Evolutionary conservation across 2,329 filamentous ascomycete genomes (phyloP).

Genomic region (Talaromyces sp.): DNA sequence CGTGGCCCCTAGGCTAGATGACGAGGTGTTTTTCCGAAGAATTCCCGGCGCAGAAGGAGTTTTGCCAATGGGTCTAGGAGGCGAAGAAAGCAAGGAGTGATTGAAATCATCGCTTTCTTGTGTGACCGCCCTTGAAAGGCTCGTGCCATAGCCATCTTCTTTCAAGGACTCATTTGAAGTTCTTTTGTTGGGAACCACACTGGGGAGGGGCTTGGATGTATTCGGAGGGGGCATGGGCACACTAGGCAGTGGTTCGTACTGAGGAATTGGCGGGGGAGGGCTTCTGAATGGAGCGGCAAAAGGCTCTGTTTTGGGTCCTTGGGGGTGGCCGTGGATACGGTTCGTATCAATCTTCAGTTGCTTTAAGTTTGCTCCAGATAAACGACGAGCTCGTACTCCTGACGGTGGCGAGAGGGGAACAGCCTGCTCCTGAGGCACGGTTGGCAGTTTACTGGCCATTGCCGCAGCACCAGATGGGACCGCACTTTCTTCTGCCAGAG

Average conservation of each 20-base stretch:
- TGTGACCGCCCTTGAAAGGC: conserved; percentile 39
- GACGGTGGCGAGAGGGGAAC: conserved; percentile 19
- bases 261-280: conserved; percentile 23
- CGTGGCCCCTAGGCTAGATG: conserved; percentile 64
- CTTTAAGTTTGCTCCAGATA: conserved; percentile 74
- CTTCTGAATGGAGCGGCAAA: conserved; percentile 19
- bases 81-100: conserved; percentile 27
- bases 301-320: conserved; percentile 21
- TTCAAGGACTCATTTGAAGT: conserved; percentile 29
- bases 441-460: conserved; percentile 27
- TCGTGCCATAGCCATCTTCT: conserved; percentile 36
- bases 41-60: conserved; percentile 34
- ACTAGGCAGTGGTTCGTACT: conserved; percentile 21
- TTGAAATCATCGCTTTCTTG: conserved; percentile 37
- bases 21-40: conserved; percentile 64
- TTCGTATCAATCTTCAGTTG: conserved; percentile 85
- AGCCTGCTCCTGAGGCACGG: conserved; percentile 30
- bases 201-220: conserved; percentile 16
- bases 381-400: conserved; percentile 66
- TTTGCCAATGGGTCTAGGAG: conserved; percentile 32
- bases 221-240: conserved; percentile 13
- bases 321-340: conserved; percentile 21
- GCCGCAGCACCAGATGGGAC: conserved; percentile 31
- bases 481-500: conserved; percentile 60
- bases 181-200: conserved; percentile 21